Percentiles rank a stretch among this genome's conserved stretches.
phyloP scores from a whole-genome alignment of 306 rosid species.

The Medicago arabica region DNA sequence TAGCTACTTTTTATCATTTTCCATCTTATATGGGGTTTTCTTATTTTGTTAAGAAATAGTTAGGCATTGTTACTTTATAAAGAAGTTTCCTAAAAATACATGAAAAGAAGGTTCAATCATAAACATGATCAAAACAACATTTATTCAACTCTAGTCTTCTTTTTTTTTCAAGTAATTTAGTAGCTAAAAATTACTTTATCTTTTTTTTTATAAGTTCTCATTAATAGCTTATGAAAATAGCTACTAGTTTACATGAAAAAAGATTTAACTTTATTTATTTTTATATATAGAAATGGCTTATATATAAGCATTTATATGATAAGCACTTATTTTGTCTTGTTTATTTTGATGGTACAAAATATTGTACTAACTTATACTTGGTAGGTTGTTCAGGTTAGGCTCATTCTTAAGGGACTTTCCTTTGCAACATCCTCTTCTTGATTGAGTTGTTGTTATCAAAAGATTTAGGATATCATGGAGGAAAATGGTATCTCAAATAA shows the following conservation, averaged over 20 bases:
- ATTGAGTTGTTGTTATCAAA: constrained; percentile 26
- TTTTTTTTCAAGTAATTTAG: neutral
- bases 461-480: constrained; percentile 49
- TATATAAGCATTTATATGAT: no score
- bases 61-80: neutral
- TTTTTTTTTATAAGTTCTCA: no score
- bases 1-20: constrained; percentile 30
- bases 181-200: no score
- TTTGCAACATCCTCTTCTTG: constrained; percentile 10
- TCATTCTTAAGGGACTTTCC: constrained; percentile 1
- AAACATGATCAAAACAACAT: neutral
- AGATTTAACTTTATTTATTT: no score
- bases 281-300: no score
- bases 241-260: no score
- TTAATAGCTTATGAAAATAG: no score
- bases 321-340: no score
- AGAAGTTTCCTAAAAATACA: constrained; percentile 3
- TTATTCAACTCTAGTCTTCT: constrained; percentile 1
- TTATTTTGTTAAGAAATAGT: neutral
- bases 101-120: constrained; percentile 40
- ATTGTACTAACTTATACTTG: constrained; percentile 4
- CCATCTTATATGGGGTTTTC: neutral
- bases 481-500: constrained; percentile 45
- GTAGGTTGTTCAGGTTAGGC: constrained; percentile 41
- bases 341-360: constrained; percentile 15